Base-by-base conservation (phyloP, 2,329 filamentous ascomycete genomes). In the Trichoderma oligosporum region DNA sequence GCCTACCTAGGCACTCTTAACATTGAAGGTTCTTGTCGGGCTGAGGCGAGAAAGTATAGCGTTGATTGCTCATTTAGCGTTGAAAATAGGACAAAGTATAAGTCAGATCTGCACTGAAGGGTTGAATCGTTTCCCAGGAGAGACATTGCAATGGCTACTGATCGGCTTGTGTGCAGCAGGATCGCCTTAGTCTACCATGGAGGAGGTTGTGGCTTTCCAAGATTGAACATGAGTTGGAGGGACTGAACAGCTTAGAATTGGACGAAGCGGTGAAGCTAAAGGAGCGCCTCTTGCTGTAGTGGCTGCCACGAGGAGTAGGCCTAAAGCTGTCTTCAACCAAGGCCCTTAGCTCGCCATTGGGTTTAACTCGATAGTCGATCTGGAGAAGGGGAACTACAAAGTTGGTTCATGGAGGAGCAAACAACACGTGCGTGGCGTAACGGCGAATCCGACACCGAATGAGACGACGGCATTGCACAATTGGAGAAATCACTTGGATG, bases 41-140 rank as follows among this genome's bases (percentile, higher is more conserved):
- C 41, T 31, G 51, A 31, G n/a, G n/a, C n/a, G n/a, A n/a, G 41
- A 46, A 46, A 46, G 51, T 36, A 38, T 46, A 55, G 51, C 51
- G 22, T 55, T 27, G 31, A n/a, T 27, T 25, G 31, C 33, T 29
- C 31, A 46, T 55, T 55, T 36, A 46, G 41, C 31, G 33, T 33
- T 35, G 41, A 54, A 45, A 46, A 46, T 36, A 46, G 16, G 51
- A 55, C 29, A 46, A 55, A 55, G 51, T 55, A 46, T 55, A 55
- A 44, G 27, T 16, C 9, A 38, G 12, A 29, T 46, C 7, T 33
- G 24, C 16, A 9, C 29, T 25, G 22, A 36, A 29, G 16, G 51
- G 24, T 7, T 54, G 41, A 29, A 31, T 45, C 24, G 16, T 36
- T 20, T 45, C 41, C 31, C 31, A 36, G 22, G 31, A 38, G 31